Evolutionary conservation across 768 basidiomycete genomes (phyloP).

Genomic region (Candolleomyces aberdarensis): DNA sequence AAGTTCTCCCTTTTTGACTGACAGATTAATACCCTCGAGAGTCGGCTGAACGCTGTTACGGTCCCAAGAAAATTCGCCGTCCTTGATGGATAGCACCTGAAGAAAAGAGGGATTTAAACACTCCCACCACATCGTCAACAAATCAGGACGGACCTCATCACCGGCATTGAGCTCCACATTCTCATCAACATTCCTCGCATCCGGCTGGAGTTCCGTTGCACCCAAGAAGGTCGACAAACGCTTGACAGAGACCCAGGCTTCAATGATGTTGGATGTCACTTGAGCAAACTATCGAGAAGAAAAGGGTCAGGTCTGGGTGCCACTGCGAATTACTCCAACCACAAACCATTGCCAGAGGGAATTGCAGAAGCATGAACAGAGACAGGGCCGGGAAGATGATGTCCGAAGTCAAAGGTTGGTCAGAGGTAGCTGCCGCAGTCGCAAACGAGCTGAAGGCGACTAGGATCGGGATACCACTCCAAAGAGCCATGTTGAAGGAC

Average conservation of each 20-base stretch:
- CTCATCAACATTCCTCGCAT: slow-evolving; percentile 60
- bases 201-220: slow-evolving; percentile 76
- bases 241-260: slow-evolving; percentile 79
- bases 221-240: slow-evolving; percentile 75
- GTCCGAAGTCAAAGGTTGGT: slow-evolving; percentile 78
- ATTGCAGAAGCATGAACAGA: slow-evolving; percentile 82
- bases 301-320: background rate
- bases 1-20: slow-evolving; percentile 79
- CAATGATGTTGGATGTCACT: slow-evolving; percentile 79
- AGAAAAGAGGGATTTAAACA: background rate
- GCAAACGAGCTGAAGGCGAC: slow-evolving; percentile 86
- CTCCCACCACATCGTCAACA: background rate
- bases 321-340: background rate
- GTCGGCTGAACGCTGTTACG: slow-evolving; percentile 53
- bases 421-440: slow-evolving; percentile 58
- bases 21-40: slow-evolving; percentile 74
- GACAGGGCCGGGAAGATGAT: slow-evolving; percentile 96
- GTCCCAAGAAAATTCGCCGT: slow-evolving; percentile 84
- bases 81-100: slow-evolving; percentile 62
- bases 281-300: slow-evolving; percentile 49
- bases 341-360: slow-evolving; percentile 79
- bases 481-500: slow-evolving; percentile 60
- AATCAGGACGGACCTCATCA: slow-evolving; percentile 46
- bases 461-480: slow-evolving; percentile 68
- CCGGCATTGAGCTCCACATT: slow-evolving; percentile 44